Conservation (phyloP, 306 rosid species). For the Ormosia emarginata region DNA sequence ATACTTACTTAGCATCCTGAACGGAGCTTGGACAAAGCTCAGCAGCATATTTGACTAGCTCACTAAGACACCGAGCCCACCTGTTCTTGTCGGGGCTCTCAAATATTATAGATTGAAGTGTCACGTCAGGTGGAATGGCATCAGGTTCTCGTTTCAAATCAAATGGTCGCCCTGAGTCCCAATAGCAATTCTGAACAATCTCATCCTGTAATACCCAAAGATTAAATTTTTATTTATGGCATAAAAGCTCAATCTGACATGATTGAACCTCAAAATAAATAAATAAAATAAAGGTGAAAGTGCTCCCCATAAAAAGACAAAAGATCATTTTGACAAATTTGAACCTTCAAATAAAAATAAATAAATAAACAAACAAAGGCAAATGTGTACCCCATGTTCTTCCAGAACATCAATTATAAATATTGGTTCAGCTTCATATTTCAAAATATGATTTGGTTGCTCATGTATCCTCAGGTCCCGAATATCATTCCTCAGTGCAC, state of each 20-base stretch:
- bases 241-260: neutral
- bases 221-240: slow-evolving; percentile 17
- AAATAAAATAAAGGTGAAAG: slow-evolving; percentile 8
- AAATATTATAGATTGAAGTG: slow-evolving; percentile 94
- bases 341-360: slow-evolving; percentile 15
- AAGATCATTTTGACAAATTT: neutral
- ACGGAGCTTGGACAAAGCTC: slow-evolving; percentile 95
- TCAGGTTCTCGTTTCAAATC: slow-evolving; percentile 97
- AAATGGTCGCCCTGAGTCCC: slow-evolving; percentile 95
- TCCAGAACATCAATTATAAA: slow-evolving; percentile 93
- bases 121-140: slow-evolving; percentile 83
- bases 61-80: slow-evolving; percentile 99
- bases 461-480: slow-evolving; percentile 60
- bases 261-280: slow-evolving; percentile 24
- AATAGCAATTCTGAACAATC: slow-evolving; percentile 91
- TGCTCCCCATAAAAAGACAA: slow-evolving; percentile 44
- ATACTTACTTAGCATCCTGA: slow-evolving; percentile 85
- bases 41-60: slow-evolving; percentile 88
- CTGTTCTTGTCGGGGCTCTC: slow-evolving; percentile 97
- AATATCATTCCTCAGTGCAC: slow-evolving; percentile 92
- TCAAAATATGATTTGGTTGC: slow-evolving; percentile 61
- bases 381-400: slow-evolving; percentile 86
- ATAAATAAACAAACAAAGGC: neutral
- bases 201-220: slow-evolving; percentile 71
- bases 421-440: slow-evolving; percentile 90